A percentile compares a stretch with the other conserved stretches of the same genome.
Evolutionary conservation across 805 yeast genomes (phyloP).

Genomic region (Saccharomycopsis sp.): DNA sequence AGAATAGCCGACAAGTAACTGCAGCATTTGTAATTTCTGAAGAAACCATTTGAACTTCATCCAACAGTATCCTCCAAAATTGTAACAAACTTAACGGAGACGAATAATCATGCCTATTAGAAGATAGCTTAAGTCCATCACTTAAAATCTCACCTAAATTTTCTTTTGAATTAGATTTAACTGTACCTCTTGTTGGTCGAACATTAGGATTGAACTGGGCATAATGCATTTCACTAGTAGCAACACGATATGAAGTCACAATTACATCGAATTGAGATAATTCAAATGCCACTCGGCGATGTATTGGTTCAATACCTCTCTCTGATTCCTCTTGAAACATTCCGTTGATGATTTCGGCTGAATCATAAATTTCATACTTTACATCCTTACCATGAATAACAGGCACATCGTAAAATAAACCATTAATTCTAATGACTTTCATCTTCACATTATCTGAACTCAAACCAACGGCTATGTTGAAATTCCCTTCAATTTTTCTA

Average conservation of each 20-base stretch:
- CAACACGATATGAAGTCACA: conserved; percentile 65
- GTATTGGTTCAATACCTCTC: conserved; percentile 7
- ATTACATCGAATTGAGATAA: conserved; percentile 67
- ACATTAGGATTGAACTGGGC: conserved; percentile 60
- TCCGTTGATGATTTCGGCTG: not conserved
- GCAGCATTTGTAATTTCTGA: conserved; percentile 69
- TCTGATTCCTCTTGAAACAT: conserved; percentile 5
- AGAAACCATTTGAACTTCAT: conserved; percentile 93
- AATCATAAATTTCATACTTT: not conserved
- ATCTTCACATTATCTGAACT: conserved; percentile 10
- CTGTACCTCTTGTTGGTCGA: conserved; percentile 28
- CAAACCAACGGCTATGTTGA: not conserved
- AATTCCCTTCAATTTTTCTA: not conserved
- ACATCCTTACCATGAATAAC: conserved; percentile 12
- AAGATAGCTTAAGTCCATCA: conserved; percentile 23
- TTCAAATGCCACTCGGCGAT: conserved; percentile 37
- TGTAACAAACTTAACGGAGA: conserved; percentile 79
- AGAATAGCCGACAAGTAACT: conserved; percentile 68
- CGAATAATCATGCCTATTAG: conserved; percentile 45
- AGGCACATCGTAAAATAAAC: conserved; percentile 7
- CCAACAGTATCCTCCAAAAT: conserved; percentile 85
- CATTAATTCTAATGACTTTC: not conserved
- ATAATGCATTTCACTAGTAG: conserved; percentile 70
- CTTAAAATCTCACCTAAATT: conserved; percentile 6
- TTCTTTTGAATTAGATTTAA: conserved; percentile 21